Evolutionary conservation across 306 rosid species (phyloP).

Genomic region (Prunus salicina): DNA sequence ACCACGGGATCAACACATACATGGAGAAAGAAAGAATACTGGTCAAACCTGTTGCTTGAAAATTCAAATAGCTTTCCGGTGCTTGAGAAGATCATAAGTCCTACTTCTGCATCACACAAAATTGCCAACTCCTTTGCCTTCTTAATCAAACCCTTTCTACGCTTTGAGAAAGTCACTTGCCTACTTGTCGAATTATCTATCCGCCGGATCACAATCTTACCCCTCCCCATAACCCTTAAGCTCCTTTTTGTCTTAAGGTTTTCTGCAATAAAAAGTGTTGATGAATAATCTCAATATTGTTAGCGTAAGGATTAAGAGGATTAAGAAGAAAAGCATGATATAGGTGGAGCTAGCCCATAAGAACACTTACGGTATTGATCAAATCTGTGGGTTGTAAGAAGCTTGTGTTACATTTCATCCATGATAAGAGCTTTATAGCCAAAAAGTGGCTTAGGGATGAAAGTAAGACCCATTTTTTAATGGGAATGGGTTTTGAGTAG

Average conservation of each 20-base stretch:
- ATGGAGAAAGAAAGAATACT: not conserved
- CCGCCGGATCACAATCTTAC: slow-evolving; percentile 81
- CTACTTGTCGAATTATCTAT: slow-evolving; percentile 73
- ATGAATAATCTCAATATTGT: not conserved
- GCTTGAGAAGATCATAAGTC: slow-evolving; percentile 71
- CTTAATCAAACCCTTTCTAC: slow-evolving; percentile 87
- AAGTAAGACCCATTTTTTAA: not conserved
- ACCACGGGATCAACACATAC: not conserved
- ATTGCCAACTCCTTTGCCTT: slow-evolving; percentile 80
- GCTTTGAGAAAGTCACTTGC: slow-evolving; percentile 93
- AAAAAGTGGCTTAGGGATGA: slow-evolving; percentile 2
- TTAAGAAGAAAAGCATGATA: not conserved
- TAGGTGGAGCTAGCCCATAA: not conserved
- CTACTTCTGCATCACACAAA: slow-evolving; percentile 87
- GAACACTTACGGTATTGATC: not conserved
- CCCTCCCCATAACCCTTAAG: slow-evolving; percentile 61
- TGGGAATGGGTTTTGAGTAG: not conserved
- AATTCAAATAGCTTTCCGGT: slow-evolving; percentile 76
- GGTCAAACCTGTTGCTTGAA: slow-evolving; percentile 59
- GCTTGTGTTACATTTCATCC: not conserved
- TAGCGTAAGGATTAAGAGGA: slow-evolving; percentile 17
- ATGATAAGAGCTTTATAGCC: not conserved
- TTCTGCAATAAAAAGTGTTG: slow-evolving; percentile 19
- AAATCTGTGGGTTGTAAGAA: not conserved
- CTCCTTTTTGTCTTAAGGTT: slow-evolving; percentile 35